phyloP scores from a whole-genome alignment of 495 filamentous ascomycete genomes.

The Pyrenula massariospora region DNA sequence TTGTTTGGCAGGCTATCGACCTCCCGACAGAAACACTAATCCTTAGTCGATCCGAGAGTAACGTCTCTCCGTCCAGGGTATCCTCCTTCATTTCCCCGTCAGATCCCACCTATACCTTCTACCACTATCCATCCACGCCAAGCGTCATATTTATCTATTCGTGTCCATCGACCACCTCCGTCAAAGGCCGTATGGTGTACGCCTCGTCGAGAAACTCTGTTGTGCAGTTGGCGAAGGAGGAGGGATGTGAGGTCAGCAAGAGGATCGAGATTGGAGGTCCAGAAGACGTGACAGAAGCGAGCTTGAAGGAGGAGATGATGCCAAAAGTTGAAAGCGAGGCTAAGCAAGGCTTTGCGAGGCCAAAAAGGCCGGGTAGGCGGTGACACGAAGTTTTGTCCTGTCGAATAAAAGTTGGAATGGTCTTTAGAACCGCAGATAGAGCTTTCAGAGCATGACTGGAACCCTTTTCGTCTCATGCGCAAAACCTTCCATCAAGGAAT shows the following conservation, averaged over 20 bases:
- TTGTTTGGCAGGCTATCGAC: slow-evolving; percentile 38
- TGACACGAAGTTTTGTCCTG: too few species aligned
- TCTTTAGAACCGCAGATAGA: too few species aligned
- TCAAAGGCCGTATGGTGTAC: slow-evolving; percentile 94
- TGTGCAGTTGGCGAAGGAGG: slow-evolving; percentile 53
- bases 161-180: slow-evolving; percentile 65
- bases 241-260: slow-evolving; percentile 63
- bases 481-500: too few species aligned
- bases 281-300: slow-evolving; percentile 65
- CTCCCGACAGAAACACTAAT: slow-evolving; percentile 66
- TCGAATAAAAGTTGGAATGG: too few species aligned
- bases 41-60: slow-evolving; percentile 44
- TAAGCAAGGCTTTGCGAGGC: slow-evolving; percentile 67
- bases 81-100: slow-evolving; percentile 55
- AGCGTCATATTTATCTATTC: slow-evolving; percentile 89
- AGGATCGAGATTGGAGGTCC: slow-evolving; percentile 61
- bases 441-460: too few species aligned
- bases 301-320: slow-evolving; percentile 63
- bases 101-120: slow-evolving; percentile 86
- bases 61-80: slow-evolving; percentile 40
- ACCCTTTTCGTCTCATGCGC: too few species aligned
- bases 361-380: slow-evolving; percentile 68
- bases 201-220: slow-evolving; percentile 69
- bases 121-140: slow-evolving; percentile 52
- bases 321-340: slow-evolving; percentile 48